phyloP scores from a whole-genome alignment of 768 basidiomycete species.

The Inosperma sp. region DNA sequence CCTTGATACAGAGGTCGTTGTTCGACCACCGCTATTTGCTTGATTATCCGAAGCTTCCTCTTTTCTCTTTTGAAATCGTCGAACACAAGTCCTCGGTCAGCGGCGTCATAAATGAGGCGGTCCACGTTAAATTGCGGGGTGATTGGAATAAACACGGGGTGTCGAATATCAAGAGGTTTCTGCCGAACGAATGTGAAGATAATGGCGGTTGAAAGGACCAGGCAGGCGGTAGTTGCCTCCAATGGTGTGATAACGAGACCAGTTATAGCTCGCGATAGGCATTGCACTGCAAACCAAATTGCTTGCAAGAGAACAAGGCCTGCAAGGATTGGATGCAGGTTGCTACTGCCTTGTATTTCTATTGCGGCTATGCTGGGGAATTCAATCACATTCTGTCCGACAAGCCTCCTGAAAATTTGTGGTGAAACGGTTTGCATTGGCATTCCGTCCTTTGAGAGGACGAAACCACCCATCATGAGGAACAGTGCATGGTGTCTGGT shows the following conservation, averaged over 20 bases:
- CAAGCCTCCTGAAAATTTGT: slow-evolving; percentile 1
- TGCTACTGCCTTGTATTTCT: slow-evolving; percentile 15
- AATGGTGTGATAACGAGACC: slow-evolving; percentile 16
- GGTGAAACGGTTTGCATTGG: background rate
- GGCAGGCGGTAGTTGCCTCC: slow-evolving; percentile 15
- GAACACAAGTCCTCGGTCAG: background rate
- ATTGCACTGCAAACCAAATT: slow-evolving; percentile 18
- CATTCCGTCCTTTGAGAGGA: slow-evolving; percentile 8
- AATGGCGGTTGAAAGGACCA: slow-evolving; percentile 12
- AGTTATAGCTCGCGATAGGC: slow-evolving; percentile 10
- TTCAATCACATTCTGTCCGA: background rate
- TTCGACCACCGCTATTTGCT: slow-evolving; percentile 6
- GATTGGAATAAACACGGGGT: slow-evolving; percentile 4
- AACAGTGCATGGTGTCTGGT: slow-evolving; percentile 14
- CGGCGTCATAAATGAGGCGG: background rate
- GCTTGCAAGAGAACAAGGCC: slow-evolving; percentile 15
- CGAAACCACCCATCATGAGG: slow-evolving; percentile 20
- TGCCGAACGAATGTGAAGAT: slow-evolving; percentile 18
- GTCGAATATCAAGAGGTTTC: slow-evolving; percentile 16
- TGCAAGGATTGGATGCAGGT: slow-evolving; percentile 4
- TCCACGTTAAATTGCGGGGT: slow-evolving; percentile 1
- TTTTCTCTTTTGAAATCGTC: slow-evolving; percentile 9
- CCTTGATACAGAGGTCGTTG: background rate
- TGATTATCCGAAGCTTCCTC: background rate
- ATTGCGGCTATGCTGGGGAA: slow-evolving; percentile 9